These are phyloP conservation scores for Solanum hybrid DNA, from an alignment of 305 asterid species.

Conservation along the genomic window DNA sequence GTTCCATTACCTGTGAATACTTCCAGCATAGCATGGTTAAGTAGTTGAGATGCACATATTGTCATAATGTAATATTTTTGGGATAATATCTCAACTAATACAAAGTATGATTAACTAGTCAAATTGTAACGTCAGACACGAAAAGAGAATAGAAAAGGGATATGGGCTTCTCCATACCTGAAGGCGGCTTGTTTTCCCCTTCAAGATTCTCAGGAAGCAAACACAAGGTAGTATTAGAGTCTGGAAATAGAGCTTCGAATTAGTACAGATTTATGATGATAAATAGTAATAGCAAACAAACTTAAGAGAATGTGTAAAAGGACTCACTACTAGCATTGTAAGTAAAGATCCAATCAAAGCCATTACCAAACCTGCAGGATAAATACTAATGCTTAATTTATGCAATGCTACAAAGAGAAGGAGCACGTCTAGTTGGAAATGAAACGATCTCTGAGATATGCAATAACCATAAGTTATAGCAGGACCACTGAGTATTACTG, in stretches of 20 bases:
- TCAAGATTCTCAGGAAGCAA: slow-evolving; percentile 62
- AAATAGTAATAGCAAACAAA: not conserved
- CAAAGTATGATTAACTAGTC: not conserved
- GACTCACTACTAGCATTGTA: slow-evolving; percentile 74
- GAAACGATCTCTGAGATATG: not conserved
- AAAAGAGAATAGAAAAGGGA: not conserved
- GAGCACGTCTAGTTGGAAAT: not conserved
- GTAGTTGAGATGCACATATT: not conserved
- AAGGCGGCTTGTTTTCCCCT: slow-evolving; percentile 34
- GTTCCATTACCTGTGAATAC: not conserved
- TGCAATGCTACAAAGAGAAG: not conserved
- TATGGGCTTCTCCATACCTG: slow-evolving; percentile 33
- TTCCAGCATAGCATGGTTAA: not conserved
- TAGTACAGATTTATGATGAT: not conserved
- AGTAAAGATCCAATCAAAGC: slow-evolving; percentile 65
- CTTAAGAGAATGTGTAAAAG: not conserved
- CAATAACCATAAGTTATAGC: not conserved
- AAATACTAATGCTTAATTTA: not conserved
- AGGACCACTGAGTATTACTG: not conserved
- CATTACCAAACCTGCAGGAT: slow-evolving; percentile 50
- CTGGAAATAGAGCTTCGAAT: slow-evolving; percentile 14
- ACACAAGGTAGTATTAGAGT: slow-evolving; percentile 77
- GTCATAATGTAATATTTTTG: not conserved
- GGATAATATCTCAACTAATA: not conserved
- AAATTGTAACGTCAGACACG: not conserved